Percentiles rank a stretch among this genome's conserved stretches.
Evolutionary conservation across 2,329 filamentous ascomycete species (phyloP).

Genomic region (Rugonectria rugulosa): DNA sequence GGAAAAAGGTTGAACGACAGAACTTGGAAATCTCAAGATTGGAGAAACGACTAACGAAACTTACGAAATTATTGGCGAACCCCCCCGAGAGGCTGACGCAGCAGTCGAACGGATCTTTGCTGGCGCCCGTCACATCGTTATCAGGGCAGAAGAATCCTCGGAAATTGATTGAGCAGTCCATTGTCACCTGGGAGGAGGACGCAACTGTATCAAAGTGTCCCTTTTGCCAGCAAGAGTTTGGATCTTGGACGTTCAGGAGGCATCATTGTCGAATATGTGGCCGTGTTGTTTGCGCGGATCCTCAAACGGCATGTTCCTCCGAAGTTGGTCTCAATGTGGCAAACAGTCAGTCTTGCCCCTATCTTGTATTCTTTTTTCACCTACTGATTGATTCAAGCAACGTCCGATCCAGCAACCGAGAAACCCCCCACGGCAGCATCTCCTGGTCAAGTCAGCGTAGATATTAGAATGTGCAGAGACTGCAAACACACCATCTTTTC

Average conservation of each 20-base stretch:
- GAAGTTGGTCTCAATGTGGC: slow-evolving; percentile 76
- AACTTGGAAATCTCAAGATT: slow-evolving; percentile 87
- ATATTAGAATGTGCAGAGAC: slow-evolving; percentile 91
- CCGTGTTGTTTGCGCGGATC: slow-evolving; percentile 90
- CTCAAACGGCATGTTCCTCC: slow-evolving; percentile 81
- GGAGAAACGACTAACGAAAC: slow-evolving; percentile 89
- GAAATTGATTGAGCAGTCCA: slow-evolving; percentile 85
- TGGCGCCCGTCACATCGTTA: slow-evolving; percentile 68
- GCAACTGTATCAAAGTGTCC: slow-evolving; percentile 81
- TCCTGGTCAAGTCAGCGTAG: slow-evolving; percentile 69
- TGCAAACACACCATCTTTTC: slow-evolving; percentile 72
- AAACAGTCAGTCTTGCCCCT: slow-evolving; percentile 16
- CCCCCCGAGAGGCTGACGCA: slow-evolving; percentile 71
- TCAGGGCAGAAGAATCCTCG: slow-evolving; percentile 76
- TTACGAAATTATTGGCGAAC: slow-evolving; percentile 83
- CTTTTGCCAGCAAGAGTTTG: slow-evolving; percentile 96
- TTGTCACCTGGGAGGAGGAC: slow-evolving; percentile 97
- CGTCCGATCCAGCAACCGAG: slow-evolving; percentile 47
- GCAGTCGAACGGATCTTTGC: slow-evolving; percentile 58
- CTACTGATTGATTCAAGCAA: slow-evolving; percentile 17
- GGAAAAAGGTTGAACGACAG: slow-evolving; percentile 81
- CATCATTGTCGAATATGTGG: slow-evolving; percentile 97
- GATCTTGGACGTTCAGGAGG: slow-evolving; percentile 88
- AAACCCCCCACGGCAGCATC: slow-evolving; percentile 45
- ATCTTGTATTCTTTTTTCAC: neutral